Base-by-base conservation (phyloP, 495 filamentous ascomycete genomes). In the Podospora appendiculata region DNA sequence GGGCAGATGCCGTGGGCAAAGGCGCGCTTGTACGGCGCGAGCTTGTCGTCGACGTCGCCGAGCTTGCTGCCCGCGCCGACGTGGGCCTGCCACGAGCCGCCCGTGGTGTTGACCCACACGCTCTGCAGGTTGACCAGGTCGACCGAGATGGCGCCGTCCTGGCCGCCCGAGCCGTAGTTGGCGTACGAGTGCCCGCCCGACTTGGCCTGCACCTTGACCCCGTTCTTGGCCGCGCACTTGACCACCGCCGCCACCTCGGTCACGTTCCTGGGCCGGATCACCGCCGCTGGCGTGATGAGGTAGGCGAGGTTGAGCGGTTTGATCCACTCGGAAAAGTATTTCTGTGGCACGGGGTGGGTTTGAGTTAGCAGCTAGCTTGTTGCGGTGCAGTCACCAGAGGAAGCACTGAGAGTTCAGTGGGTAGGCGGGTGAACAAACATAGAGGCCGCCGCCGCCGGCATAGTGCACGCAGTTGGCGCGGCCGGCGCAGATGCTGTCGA, bases 91-190 rank as follows among this genome's bases (percentile, higher is more conserved):
- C 35, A 48, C 35, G 35, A 48, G 35, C 18, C 14, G 8, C 3
- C 46, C 33, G 46, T 39, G 34, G 46, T 48, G 46, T 48, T 48
- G n/a, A 48, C 35, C 46, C 46, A 48, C n/a, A 48, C 46, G 17
- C 17, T 8, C 34, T 48, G 46, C n/a, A 48, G 39, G 34, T 48
- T 48, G 7, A 17, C 34, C 34, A 48, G 33, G 16, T 48, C 46
- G 46, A 48, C 16, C 46, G 46, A 48, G n/a, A 48, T 36, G 1
- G 46, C 16, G 34, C 46, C 46, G 36, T 48, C 46, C 46, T 39
- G 16, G 1, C 46, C 46, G 8, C 46, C 46, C 4, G 33, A 32
- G 46, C 46, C 46, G 32, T 46, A 46, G 44, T 46, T 46, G 8
- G 25, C 46, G 19, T 48, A 48, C 4, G 46, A 48, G 16, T 48